These are phyloP conservation scores for Croton laevigatus DNA, from an alignment of 441 rosid genomes.

Conservation along the genomic window DNA sequence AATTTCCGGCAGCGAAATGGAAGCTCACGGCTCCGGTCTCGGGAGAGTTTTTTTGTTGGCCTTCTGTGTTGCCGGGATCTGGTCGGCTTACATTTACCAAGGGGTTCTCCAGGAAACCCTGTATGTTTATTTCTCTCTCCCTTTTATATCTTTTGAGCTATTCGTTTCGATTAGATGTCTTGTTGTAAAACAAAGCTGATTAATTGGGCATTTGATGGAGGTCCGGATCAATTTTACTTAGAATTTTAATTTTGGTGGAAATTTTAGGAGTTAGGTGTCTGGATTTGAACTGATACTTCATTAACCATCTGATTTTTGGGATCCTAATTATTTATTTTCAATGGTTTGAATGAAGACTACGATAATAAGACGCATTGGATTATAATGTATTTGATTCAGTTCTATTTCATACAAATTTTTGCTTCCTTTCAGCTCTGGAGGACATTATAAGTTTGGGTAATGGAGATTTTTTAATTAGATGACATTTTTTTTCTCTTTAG, in stretches of 20 bases:
- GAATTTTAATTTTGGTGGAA: neutral
- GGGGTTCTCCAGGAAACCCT: constrained; percentile 93
- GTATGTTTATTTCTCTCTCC: constrained; percentile 40
- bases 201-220: neutral
- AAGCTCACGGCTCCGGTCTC: constrained; percentile 63
- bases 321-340: neutral
- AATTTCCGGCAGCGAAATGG: constrained; percentile 43
- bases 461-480: neutral
- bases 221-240: neutral
- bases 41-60: constrained; percentile 63
- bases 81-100: constrained; percentile 96
- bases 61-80: constrained; percentile 90
- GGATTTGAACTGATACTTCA: neutral
- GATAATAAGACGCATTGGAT: neutral
- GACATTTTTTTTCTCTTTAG: constrained; percentile 26
- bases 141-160: neutral
- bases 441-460: neutral
- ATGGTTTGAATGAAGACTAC: neutral
- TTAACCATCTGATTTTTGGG: neutral
- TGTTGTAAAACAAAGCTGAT: neutral
- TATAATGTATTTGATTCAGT: neutral
- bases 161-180: constrained; percentile 7
- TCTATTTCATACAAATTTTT: neutral
- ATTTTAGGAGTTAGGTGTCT: neutral
- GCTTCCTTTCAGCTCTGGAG: neutral